Percentiles rank a stretch among this genome's conserved stretches.
These are phyloP conservation scores for Sclerospora graminicola DNA, from an alignment of 352 stramenopile species.

Conservation along the genomic window DNA sequence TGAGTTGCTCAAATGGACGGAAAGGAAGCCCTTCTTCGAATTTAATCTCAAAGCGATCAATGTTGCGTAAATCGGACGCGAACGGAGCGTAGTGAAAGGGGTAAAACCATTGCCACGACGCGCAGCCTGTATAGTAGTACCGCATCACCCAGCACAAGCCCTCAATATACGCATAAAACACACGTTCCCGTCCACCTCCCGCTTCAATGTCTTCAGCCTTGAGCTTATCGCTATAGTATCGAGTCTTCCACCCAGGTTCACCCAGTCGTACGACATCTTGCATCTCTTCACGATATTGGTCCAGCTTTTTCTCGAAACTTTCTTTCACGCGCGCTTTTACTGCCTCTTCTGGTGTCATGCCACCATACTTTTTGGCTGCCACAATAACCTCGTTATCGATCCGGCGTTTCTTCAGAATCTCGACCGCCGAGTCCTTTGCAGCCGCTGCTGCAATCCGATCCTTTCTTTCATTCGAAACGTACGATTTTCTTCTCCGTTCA, in stretches of 20 bases:
- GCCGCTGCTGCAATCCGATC: constrained; percentile 52
- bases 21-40: constrained; percentile 95
- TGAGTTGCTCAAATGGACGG: constrained; percentile 95
- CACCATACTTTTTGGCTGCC: constrained; percentile 60
- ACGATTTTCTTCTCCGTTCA: constrained; percentile 53
- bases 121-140: constrained; percentile 99
- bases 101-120: constrained; percentile 99
- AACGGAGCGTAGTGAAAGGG: constrained; percentile 98
- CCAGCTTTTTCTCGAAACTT: constrained; percentile 58
- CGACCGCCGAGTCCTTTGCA: constrained; percentile 57
- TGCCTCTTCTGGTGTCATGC: constrained; percentile 50
- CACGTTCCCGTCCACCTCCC: constrained; percentile 78
- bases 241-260: constrained; percentile 94
- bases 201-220: constrained; percentile 80
- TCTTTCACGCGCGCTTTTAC: constrained; percentile 80
- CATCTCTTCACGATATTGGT: constrained; percentile 77
- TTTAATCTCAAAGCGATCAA: constrained; percentile 82
- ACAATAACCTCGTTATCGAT: constrained; percentile 57
- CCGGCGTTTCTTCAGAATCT: constrained; percentile 70
- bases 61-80: constrained; percentile 86
- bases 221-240: constrained; percentile 85
- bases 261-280: constrained; percentile 92
- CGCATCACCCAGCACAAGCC: constrained; percentile 98
- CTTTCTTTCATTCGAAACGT: constrained; percentile 55
- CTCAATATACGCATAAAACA: constrained; percentile 96